A percentile compares a stretch with the other conserved stretches of the same genome.
phyloP scores from a whole-genome alignment of 345 rosid species.

The Abelmoschus esculentus region DNA sequence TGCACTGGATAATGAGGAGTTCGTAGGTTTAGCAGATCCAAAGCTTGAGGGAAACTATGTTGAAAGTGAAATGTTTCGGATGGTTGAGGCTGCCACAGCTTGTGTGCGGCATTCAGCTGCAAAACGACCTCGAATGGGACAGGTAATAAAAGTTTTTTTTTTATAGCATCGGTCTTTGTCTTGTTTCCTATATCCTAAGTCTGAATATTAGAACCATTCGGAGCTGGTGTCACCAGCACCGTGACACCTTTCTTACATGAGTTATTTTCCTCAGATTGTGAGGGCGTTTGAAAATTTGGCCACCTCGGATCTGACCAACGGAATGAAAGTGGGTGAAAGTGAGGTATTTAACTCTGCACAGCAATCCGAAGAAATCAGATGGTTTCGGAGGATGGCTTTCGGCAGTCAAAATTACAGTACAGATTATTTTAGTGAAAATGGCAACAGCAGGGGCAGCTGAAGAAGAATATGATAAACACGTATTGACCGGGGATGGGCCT shows the following conservation, averaged over 20 bases:
- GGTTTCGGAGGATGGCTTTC: constrained; percentile 83
- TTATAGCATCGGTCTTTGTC: background rate
- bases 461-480: constrained; percentile 16
- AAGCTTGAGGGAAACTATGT: constrained; percentile 56
- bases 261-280: constrained; percentile 51
- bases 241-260: constrained; percentile 7
- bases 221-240: background rate
- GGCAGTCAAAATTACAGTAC: constrained; percentile 77
- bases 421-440: constrained; percentile 44
- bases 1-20: no score
- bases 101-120: constrained; percentile 86
- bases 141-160: constrained; percentile 41
- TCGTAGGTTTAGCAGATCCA: no score
- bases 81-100: constrained; percentile 90
- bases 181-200: background rate
- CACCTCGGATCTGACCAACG: constrained; percentile 63
- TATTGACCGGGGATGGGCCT: constrained; percentile 9
- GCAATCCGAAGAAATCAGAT: constrained; percentile 78
- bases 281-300: constrained; percentile 73
- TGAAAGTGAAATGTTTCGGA: constrained; percentile 60
- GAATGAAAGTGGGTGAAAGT: constrained; percentile 93
- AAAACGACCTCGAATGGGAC: constrained; percentile 92
- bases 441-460: constrained; percentile 24
- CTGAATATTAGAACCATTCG: background rate
- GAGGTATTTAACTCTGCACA: constrained; percentile 62